A percentile compares a stretch with the other conserved stretches of the same genome.
Evolutionary conservation across 1,284 basidiomycete genomes (phyloP).

Genomic region (Moniliophthora roreri): DNA sequence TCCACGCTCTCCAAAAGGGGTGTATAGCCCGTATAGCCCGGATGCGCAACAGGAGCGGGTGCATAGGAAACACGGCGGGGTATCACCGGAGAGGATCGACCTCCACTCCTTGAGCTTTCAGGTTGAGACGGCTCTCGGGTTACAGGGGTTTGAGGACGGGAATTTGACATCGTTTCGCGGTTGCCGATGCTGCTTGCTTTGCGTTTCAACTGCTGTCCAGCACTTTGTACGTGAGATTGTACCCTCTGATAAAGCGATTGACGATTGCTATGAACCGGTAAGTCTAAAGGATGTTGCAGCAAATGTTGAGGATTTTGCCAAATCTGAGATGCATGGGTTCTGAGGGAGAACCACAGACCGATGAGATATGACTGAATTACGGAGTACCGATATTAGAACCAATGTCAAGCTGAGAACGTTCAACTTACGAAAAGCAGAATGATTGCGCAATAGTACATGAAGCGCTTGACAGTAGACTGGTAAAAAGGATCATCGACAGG

Average conservation of each 20-base stretch:
- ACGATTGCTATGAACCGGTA: conserved; percentile 59
- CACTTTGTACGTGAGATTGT: conserved; percentile 19
- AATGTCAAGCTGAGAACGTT: background rate
- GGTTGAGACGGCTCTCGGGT: conserved; percentile 30
- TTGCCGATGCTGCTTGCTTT: conserved; percentile 45
- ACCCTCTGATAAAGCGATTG: conserved; percentile 74
- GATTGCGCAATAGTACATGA: conserved; percentile 94
- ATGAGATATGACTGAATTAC: conserved; percentile 87
- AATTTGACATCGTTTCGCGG: conserved; percentile 27
- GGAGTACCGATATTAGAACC: background rate
- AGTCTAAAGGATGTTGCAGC: conserved; percentile 62
- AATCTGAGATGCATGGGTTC: conserved; percentile 97
- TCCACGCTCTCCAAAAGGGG: conserved; percentile 81
- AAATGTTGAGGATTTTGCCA: conserved; percentile 97
- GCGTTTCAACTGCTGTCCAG: conserved; percentile 28
- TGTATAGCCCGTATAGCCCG: conserved; percentile 39
- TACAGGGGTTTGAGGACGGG: conserved; percentile 39
- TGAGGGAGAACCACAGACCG: conserved; percentile 97
- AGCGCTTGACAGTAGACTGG: conserved; percentile 87
- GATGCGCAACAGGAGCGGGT: conserved; percentile 35
- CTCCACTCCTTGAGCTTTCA: conserved; percentile 18
- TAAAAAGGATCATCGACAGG: conserved; percentile 96
- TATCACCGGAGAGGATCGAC: conserved; percentile 36
- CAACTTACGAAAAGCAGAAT: conserved; percentile 84
- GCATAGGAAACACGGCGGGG: conserved; percentile 60